A percentile compares a stretch with the other conserved stretches of the same genome.
These are phyloP conservation scores for Penicillium sp. DNA, from an alignment of 2,329 filamentous ascomycete genomes.

Conservation along the genomic window DNA sequence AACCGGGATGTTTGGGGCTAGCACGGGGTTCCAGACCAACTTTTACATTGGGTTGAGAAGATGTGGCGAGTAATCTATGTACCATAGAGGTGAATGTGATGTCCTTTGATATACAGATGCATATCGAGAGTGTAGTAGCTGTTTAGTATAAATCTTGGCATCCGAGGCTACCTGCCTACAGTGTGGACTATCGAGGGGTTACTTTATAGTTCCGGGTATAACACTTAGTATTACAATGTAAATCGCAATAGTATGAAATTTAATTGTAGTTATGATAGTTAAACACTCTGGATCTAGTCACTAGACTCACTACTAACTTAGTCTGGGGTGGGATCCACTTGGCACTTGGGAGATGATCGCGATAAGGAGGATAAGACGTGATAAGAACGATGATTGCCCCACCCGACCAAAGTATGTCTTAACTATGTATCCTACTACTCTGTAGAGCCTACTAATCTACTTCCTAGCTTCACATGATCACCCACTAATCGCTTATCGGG, in stretches of 20 bases:
- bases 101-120: constrained; percentile 13
- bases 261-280: no score
- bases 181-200: no score
- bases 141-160: background rate
- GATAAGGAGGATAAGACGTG: background rate
- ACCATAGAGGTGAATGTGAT: constrained; percentile 37
- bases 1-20: constrained; percentile 18
- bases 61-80: constrained; percentile 36
- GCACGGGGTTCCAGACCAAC: constrained; percentile 14
- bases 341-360: background rate
- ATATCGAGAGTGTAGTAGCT: background rate
- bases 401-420: background rate
- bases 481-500: background rate
- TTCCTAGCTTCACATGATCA: background rate
- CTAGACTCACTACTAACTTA: no score
- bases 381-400: constrained; percentile 5
- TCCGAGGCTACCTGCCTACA: no score
- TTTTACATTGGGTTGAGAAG: constrained; percentile 25
- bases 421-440: background rate
- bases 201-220: no score
- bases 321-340: constrained; percentile 10
- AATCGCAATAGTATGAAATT: no score
- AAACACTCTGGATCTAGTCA: no score
- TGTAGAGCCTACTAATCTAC: background rate
- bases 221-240: no score